These are phyloP conservation scores for Emergomyces pasteurianus DNA, from an alignment of 2,329 filamentous ascomycete genomes.

Conservation along the genomic window DNA sequence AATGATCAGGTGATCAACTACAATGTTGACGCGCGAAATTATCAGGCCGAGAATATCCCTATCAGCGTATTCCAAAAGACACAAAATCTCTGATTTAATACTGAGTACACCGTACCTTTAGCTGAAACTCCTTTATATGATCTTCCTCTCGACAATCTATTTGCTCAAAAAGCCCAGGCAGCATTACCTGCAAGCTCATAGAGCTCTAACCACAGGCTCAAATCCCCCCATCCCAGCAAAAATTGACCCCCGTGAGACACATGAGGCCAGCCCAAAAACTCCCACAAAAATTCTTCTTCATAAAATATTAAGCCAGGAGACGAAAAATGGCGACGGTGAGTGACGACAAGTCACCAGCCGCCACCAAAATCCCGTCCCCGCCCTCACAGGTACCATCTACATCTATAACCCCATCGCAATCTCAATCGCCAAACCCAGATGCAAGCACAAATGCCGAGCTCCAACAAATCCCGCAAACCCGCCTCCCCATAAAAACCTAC, in stretches of 20 bases:
- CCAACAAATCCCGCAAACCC: not conserved
- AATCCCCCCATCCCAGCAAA: no score
- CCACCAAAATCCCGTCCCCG: not conserved
- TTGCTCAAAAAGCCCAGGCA: not conserved
- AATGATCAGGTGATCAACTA: no score
- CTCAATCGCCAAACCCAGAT: not conserved
- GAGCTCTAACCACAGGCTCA: not conserved
- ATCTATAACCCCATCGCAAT: not conserved
- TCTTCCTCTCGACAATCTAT: not conserved
- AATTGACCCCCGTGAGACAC: no score
- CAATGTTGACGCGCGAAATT: no score
- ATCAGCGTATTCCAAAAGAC: no score
- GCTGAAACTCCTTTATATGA: not conserved
- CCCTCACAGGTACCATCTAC: not conserved
- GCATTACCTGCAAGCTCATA: no score
- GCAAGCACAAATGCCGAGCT: not conserved
- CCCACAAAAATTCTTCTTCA: not conserved
- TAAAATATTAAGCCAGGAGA: not conserved
- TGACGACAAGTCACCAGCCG: not conserved
- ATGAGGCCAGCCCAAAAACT: not conserved
- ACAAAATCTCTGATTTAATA: not conserved
- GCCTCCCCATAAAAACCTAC: slow-evolving; percentile 38
- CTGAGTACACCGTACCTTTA: not conserved
- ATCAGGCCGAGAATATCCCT: no score
- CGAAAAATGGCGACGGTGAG: not conserved